phyloP scores from a whole-genome alignment of 495 filamentous ascomycete species.

The Astrocystis sublimbata region DNA sequence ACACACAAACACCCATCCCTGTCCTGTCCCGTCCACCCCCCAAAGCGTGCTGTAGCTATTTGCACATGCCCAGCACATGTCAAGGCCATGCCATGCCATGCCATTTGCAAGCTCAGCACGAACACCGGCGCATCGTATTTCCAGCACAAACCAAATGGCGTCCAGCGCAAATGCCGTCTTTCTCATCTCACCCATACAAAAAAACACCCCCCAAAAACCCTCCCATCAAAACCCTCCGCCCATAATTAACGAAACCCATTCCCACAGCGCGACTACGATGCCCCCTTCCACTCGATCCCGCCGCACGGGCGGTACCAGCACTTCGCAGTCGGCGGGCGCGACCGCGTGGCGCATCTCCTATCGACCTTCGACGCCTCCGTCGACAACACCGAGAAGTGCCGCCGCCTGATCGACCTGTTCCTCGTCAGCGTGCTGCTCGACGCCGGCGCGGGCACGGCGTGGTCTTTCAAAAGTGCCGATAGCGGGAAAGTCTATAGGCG shows the following conservation, averaged over 20 bases:
- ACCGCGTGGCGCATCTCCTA: conserved; percentile 73
- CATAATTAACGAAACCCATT: conserved; percentile 14
- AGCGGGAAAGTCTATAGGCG: conserved; percentile 81
- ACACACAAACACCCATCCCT: too few relatives aligned
- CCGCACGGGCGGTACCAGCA: conserved; percentile 89
- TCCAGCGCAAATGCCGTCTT: not conserved
- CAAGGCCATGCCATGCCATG: too few relatives aligned
- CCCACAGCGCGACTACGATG: conserved; percentile 78
- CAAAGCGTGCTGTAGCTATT: too few relatives aligned
- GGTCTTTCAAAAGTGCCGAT: conserved; percentile 89
- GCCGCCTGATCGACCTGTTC: conserved; percentile 81
- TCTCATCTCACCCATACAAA: not conserved
- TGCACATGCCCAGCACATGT: too few relatives aligned
- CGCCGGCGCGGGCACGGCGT: conserved; percentile 78
- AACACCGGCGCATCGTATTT: too few relatives aligned
- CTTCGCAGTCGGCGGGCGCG: conserved; percentile 79
- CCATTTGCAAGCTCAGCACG: too few relatives aligned
- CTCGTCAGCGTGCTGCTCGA: conserved; percentile 88
- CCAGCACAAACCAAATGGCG: not conserved
- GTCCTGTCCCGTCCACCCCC: too few relatives aligned
- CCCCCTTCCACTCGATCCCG: conserved; percentile 82
- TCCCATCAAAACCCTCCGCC: not conserved
- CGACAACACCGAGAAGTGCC: conserved; percentile 71
- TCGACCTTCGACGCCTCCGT: conserved; percentile 62
- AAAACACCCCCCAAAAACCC: not conserved